Evolutionary conservation across 345 rosid species (phyloP), one percentile per base, ranked within the genome.

Genomic region (Lagerstroemia speciosa): DNA sequence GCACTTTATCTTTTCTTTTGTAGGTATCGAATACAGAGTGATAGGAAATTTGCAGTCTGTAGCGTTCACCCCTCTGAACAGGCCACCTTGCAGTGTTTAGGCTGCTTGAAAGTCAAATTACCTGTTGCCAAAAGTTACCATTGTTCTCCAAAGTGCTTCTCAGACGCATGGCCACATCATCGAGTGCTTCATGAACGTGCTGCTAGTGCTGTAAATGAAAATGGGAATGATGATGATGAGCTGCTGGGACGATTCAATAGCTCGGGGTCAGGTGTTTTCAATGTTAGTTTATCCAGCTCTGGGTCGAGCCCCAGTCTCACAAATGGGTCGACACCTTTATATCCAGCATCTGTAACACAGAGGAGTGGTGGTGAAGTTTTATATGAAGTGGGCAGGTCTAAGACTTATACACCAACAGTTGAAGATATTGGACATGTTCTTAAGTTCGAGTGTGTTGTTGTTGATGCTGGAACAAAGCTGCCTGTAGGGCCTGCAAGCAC

Each of bases 11-110:
- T 67, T n/a, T 71, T 40, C 71, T n/a, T 69, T 67, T 78, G 78
- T 81, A 94, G 99, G 99, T 94, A 82, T 64, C 85, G 97, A 12
- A 87, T 94, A 73, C 95, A 94, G 73, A 91, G 93, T 75, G 99
- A 91, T 81, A 91, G 69, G 79, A 87, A 91, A 83, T 90, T 86
- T 82, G 83, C 93, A 46, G 68, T 94, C 43, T 94, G 99, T 78
- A 91, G 97, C 74, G 85, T 91, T 30, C 99, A 94, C 77, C 99
- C 93, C 66, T 80, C 99, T 27, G 96, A 88, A 76, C 83, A 73
- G 69, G 99, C 99, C 62, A 89, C 99, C 1, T 72, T 91, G 76
- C 98, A 91, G 76, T 93, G 98, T 77, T 69, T 93, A 33, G 97
- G 95, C 41, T 93, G 98, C 67, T 82, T 89, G 64, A 93, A 91